Conservation (phyloP, 2,329 filamentous ascomycete genomes). For the Fusarium bulbicola region DNA sequence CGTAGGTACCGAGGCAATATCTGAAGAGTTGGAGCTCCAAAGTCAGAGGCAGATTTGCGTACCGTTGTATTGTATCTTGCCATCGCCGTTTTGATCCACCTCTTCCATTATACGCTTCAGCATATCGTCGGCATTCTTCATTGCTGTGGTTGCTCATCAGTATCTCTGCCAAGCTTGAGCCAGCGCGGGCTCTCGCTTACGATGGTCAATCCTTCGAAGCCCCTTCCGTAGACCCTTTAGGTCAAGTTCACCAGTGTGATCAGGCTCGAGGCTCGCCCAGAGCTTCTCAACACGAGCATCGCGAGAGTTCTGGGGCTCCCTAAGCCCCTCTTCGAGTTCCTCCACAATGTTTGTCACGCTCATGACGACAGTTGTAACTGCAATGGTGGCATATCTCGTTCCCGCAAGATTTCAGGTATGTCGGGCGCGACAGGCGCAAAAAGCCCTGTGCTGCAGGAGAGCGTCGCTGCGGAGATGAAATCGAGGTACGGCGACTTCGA, state of each 20-base stretch:
- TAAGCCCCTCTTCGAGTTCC: slow-evolving; percentile 70
- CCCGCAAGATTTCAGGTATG: slow-evolving; percentile 24
- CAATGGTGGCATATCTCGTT: slow-evolving; percentile 48
- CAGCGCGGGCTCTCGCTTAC: slow-evolving; percentile 57
- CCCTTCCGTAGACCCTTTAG: slow-evolving; percentile 85
- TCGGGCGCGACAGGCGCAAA: slow-evolving; percentile 21
- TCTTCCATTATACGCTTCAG: slow-evolving; percentile 81
- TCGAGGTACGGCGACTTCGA: slow-evolving; percentile 9
- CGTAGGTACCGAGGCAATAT: slow-evolving; percentile 25
- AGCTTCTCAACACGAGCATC: slow-evolving; percentile 84
- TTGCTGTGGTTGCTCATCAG: slow-evolving; percentile 53
- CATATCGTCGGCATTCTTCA: slow-evolving; percentile 93
- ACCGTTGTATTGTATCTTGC: slow-evolving; percentile 92
- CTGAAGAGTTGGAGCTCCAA: slow-evolving; percentile 10
- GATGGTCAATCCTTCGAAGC: slow-evolving; percentile 88
- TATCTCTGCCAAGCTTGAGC: slow-evolving; percentile 17
- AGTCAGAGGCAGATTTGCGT: slow-evolving; percentile 46
- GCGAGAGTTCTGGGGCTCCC: slow-evolving; percentile 79
- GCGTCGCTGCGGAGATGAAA: slow-evolving; percentile 5
- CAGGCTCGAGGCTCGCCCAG: slow-evolving; percentile 84
- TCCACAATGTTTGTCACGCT: slow-evolving; percentile 58
- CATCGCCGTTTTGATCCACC: slow-evolving; percentile 88
- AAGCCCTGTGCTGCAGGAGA: slow-evolving; percentile 15
- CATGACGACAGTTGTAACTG: slow-evolving; percentile 44
- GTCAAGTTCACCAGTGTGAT: slow-evolving; percentile 81